Conservation (phyloP, 495 filamentous ascomycete species). For the Acidomyces sp. region DNA sequence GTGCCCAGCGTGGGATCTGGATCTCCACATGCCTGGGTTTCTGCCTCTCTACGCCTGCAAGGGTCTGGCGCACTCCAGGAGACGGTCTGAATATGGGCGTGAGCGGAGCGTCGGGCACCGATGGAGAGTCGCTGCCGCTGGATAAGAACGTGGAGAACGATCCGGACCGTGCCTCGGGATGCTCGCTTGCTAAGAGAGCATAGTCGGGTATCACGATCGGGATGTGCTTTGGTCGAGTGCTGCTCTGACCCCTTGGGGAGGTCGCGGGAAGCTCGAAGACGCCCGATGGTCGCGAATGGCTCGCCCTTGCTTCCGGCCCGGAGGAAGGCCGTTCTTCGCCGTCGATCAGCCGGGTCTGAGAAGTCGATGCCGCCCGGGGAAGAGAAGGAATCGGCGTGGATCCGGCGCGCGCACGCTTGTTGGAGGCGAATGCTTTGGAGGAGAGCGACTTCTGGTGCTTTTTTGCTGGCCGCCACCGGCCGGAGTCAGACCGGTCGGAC, state of each 20-base stretch:
- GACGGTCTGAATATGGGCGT: not conserved
- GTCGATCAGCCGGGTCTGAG: not conserved
- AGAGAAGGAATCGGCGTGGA: constrained; percentile 1
- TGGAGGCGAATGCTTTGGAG: constrained; percentile 6
- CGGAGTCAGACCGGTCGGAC: constrained; percentile 1
- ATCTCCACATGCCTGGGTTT: constrained; percentile 30
- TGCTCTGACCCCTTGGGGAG: constrained; percentile 10
- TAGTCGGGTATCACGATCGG: constrained; percentile 31
- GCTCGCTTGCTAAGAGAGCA: constrained; percentile 22
- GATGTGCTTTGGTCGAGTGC: constrained; percentile 28
- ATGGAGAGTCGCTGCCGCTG: constrained; percentile 20
- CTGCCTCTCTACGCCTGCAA: constrained; percentile 4
- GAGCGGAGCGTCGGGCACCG: constrained; percentile 6
- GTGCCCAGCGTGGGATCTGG: constrained; percentile 28
- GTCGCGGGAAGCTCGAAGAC: constrained; percentile 13
- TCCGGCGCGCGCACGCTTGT: constrained; percentile 11
- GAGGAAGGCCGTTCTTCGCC: not conserved
- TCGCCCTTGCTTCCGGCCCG: constrained; percentile 3
- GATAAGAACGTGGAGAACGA: constrained; percentile 21
- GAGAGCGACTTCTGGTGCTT: constrained; percentile 18
- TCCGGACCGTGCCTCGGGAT: constrained; percentile 15
- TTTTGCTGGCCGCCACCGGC: constrained; percentile 8
- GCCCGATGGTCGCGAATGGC: not conserved
- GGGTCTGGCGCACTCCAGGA: not conserved
- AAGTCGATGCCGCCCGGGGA: too few species aligned